phyloP scores from a whole-genome alignment of 768 basidiomycete species.

The Fistulinella prunicolor region DNA sequence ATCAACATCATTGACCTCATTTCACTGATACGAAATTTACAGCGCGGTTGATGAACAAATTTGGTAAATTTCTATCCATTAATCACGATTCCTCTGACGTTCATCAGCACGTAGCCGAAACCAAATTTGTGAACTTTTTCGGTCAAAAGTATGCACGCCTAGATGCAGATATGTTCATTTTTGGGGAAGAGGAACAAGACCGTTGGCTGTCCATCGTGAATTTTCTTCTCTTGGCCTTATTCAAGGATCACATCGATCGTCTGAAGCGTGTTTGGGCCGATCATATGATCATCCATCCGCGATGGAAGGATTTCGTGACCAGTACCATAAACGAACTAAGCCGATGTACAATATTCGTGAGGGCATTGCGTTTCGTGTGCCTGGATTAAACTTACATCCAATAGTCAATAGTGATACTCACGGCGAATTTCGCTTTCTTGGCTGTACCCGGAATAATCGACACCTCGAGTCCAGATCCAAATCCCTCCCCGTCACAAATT shows the following conservation, averaged over 20 bases:
- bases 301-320: slow-evolving; percentile 41
- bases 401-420: not conserved
- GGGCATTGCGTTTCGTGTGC: slow-evolving; percentile 4
- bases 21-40: not conserved
- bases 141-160: slow-evolving; percentile 39
- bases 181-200: not conserved
- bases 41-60: not conserved
- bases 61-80: not conserved
- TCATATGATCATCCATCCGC: slow-evolving; percentile 32
- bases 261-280: slow-evolving; percentile 47
- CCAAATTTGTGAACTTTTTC: slow-evolving; percentile 35
- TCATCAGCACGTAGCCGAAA: slow-evolving; percentile 6
- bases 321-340: slow-evolving; percentile 46
- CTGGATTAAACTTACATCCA: not conserved
- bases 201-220: not conserved
- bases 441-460: slow-evolving; percentile 8
- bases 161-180: slow-evolving; percentile 23
- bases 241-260: slow-evolving; percentile 39
- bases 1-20: not conserved
- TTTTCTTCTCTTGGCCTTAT: slow-evolving; percentile 42
- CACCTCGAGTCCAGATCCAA: not conserved
- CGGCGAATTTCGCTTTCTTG: slow-evolving; percentile 5
- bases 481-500: not conserved
- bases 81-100: not conserved
- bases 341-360: slow-evolving; percentile 46